Percentiles rank a stretch among this genome's conserved stretches.
Conservation (phyloP, 73 alveolate genomes). For the Uronychia binucleata region DNA sequence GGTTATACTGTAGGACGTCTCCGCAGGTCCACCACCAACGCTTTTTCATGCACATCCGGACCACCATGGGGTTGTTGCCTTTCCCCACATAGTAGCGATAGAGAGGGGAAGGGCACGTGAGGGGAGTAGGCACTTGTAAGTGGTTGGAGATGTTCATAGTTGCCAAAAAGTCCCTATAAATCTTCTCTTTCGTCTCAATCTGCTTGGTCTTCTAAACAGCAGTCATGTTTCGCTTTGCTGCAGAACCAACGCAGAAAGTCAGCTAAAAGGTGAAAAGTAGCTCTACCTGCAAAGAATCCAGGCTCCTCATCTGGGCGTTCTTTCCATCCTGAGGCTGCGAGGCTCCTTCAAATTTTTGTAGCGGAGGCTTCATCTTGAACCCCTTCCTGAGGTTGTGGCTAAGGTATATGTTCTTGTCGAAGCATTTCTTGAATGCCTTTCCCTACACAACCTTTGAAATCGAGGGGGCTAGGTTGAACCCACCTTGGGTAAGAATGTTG, state of each 20-base stretch:
- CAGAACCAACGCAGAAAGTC: no score
- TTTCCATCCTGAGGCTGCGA: neutral
- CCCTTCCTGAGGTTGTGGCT: neutral
- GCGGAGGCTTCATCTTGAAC: neutral
- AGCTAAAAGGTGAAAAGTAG: no score
- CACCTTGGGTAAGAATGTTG: neutral
- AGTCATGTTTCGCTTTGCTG: no score
- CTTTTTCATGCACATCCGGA: constrained; percentile 58
- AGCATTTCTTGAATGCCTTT: neutral
- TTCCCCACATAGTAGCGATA: constrained; percentile 75
- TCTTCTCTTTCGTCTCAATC: neutral
- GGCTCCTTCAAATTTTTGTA: neutral
- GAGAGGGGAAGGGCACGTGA: neutral
- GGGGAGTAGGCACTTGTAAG: neutral
- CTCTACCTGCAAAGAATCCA: neutral
- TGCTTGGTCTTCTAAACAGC: neutral
- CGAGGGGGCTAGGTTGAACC: neutral
- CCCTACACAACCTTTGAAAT: neutral
- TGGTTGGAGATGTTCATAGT: neutral
- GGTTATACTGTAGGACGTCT: no score
- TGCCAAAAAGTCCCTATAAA: neutral
- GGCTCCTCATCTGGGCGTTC: no score
- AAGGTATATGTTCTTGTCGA: neutral
- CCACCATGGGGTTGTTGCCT: constrained; percentile 80
- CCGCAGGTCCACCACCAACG: constrained; percentile 90